These are phyloP conservation scores for Pythium angustatum DNA, from an alignment of 352 stramenopile genomes.

Conservation along the genomic window DNA sequence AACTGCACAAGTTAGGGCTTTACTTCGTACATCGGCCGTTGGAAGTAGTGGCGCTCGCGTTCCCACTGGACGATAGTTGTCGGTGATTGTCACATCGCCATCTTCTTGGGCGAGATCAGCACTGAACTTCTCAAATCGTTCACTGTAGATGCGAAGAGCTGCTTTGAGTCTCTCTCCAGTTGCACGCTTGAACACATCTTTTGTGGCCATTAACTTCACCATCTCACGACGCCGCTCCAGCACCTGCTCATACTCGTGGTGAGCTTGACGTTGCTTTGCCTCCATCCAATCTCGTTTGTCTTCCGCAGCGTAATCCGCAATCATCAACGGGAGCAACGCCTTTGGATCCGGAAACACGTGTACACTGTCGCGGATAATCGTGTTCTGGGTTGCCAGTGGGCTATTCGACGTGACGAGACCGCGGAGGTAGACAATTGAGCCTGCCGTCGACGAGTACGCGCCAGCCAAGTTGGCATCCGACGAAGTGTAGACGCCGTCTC, in stretches of 20 bases:
- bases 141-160: conserved; percentile 9
- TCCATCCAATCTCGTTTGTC: conserved; percentile 18
- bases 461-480: neutral
- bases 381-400: conserved; percentile 5
- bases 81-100: neutral
- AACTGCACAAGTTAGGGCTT: conserved; percentile 19
- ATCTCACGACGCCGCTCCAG: neutral
- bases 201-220: conserved; percentile 5
- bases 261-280: neutral
- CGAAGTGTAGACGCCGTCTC: conserved; percentile 26
- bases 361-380: conserved; percentile 9
- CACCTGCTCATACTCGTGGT: neutral
- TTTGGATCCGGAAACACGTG: conserved; percentile 29
- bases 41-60: conserved; percentile 16
- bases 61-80: neutral
- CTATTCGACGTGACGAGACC: conserved; percentile 12
- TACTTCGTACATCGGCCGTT: conserved; percentile 25
- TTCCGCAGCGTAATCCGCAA: conserved; percentile 19
- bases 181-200: conserved; percentile 7
- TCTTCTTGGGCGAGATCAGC: neutral
- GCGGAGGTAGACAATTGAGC: conserved; percentile 18
- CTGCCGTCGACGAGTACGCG: conserved; percentile 2
- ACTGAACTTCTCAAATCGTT: neutral
- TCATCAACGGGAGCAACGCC: conserved; percentile 19
- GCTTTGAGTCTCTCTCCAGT: conserved; percentile 1